Evolutionary conservation across 2,329 filamentous ascomycete species (phyloP).

Genomic region (Pseudogymnoascus sp.): DNA sequence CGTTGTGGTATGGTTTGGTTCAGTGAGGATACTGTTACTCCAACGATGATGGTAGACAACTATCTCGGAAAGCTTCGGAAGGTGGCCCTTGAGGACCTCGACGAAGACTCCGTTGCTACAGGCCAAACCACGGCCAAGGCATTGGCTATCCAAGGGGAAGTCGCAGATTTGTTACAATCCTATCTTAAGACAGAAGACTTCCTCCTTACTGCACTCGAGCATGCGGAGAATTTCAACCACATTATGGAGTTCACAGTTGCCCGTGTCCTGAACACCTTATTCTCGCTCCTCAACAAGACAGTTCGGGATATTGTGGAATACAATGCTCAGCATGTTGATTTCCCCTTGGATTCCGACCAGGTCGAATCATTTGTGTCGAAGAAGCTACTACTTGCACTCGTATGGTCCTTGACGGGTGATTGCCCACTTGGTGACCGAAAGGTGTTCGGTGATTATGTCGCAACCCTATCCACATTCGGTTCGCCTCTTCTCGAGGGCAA

Average conservation of each 20-base stretch:
- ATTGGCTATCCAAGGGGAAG: conserved; percentile 67
- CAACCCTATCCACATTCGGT: conserved; percentile 76
- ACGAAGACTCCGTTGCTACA: conserved; percentile 77
- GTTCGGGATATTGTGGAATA: conserved; percentile 92
- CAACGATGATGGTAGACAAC: conserved; percentile 85
- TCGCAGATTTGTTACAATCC: conserved; percentile 69
- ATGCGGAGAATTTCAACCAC: conserved; percentile 74
- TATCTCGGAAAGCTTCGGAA: conserved; percentile 79
- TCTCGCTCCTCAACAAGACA: conserved; percentile 90
- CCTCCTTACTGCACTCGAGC: conserved; percentile 65
- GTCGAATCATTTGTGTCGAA: conserved; percentile 85
- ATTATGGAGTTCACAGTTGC: conserved; percentile 98
- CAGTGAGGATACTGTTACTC: conserved; percentile 92
- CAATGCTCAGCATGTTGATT: conserved; percentile 89
- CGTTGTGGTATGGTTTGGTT: conserved; percentile 99
- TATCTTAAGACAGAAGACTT: conserved; percentile 75
- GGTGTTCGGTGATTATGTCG: conserved; percentile 76
- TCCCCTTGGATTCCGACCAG: conserved; percentile 83
- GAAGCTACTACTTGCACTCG: conserved; percentile 83
- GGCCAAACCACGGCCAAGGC: conserved; percentile 72
- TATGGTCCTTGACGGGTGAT: conserved; percentile 95
- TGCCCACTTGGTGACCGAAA: conserved; percentile 85
- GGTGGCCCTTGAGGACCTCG: conserved; percentile 85
- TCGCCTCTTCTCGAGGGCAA: conserved; percentile 70
- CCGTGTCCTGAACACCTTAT: conserved; percentile 83